Percentiles rank a stretch among this genome's conserved stretches.
Conservation (phyloP, 1,284 basidiomycete species). For the Ganoderma sp. region DNA sequence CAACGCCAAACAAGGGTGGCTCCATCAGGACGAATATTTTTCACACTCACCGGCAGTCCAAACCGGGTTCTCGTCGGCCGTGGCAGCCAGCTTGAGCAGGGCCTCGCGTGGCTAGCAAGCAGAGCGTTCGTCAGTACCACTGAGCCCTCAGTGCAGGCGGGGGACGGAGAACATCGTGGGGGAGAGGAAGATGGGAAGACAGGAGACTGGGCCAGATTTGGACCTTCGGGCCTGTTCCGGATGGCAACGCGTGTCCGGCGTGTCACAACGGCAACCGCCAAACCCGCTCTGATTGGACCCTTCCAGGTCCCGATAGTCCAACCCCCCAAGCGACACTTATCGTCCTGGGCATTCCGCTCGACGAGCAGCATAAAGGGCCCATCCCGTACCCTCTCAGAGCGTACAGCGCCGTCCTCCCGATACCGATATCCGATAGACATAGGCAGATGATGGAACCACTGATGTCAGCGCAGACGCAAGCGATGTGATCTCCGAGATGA, state of each 20-base stretch:
- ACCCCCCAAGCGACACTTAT: conserved; percentile 11
- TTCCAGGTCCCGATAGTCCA: conserved; percentile 20
- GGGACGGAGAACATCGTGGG: conserved; percentile 25
- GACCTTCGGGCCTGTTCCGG: conserved; percentile 34
- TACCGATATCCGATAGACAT: conserved; percentile 27
- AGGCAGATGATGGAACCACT: conserved; percentile 27
- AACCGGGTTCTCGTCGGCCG: conserved; percentile 73
- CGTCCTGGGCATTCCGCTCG: conserved; percentile 17
- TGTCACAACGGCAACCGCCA: conserved; percentile 35
- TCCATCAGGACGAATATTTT: conserved; percentile 37
- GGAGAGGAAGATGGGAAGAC: conserved; percentile 32
- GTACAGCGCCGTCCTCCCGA: conserved; percentile 4
- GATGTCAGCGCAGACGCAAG: conserved; percentile 29
- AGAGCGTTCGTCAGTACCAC: conserved; percentile 36
- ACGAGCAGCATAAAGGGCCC: conserved; percentile 15
- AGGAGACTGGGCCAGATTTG: conserved; percentile 32
- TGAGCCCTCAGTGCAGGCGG: conserved; percentile 13
- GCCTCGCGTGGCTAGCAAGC: conserved; percentile 88
- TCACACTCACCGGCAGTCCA: conserved; percentile 78
- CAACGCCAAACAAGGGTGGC: conserved; percentile 46
- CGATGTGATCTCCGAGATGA: conserved; percentile 25
- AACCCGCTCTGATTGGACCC: conserved; percentile 29
- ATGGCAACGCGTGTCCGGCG: conserved; percentile 36
- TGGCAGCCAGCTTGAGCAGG: conserved; percentile 88
- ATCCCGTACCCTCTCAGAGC: conserved; percentile 1